phyloP scores from a whole-genome alignment of 148 eudicot species.

The Euryodendron excelsum region DNA sequence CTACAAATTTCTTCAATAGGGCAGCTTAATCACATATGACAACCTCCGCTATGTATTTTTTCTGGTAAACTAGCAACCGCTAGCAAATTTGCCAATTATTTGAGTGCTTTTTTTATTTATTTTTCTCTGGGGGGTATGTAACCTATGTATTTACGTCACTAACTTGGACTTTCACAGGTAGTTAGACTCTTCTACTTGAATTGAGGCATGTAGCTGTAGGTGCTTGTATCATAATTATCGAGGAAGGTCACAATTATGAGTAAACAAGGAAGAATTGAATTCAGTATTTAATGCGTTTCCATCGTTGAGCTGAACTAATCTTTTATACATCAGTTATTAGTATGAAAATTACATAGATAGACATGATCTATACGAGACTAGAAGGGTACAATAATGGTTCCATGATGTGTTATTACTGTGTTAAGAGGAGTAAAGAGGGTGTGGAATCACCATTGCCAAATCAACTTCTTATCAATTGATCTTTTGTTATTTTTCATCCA shows the following conservation, averaged over 20 bases:
- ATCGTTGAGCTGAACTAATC: not conserved
- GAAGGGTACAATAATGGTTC: not conserved
- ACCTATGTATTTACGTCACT: too few relatives aligned
- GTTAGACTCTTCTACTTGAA: not conserved
- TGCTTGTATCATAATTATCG: not conserved
- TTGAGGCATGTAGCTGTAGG: conserved; percentile 2
- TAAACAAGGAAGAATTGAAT: not conserved
- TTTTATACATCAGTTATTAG: not conserved
- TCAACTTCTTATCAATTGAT: not conserved
- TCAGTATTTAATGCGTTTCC: not conserved
- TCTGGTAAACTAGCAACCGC: too few relatives aligned
- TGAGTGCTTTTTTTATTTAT: too few relatives aligned
- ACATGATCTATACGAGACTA: not conserved
- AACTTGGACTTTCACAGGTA: too few relatives aligned
- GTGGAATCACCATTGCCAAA: not conserved
- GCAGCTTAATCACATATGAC: too few relatives aligned
- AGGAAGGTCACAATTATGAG: not conserved
- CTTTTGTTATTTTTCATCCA: not conserved
- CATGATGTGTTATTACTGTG: not conserved
- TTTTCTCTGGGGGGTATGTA: too few relatives aligned
- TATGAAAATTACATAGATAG: not conserved
- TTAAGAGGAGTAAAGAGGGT: not conserved
- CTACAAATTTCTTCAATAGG: too few relatives aligned
- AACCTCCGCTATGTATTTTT: too few relatives aligned
- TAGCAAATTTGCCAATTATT: too few relatives aligned